Conservation (phyloP, 1,284 basidiomycete genomes). For the Trametes pubescens region DNA sequence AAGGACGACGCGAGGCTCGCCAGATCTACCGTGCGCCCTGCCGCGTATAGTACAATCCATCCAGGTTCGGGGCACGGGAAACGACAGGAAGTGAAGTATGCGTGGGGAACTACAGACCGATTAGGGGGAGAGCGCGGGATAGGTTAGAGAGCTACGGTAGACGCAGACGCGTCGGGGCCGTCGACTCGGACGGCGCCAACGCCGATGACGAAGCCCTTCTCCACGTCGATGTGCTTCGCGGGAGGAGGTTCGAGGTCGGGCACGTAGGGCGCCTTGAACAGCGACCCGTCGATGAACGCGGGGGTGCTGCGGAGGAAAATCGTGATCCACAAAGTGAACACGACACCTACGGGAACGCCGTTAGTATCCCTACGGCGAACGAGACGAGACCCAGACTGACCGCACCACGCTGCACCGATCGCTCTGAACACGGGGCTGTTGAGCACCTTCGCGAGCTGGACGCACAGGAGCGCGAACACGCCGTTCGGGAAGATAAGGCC, state of each 20-base stretch:
- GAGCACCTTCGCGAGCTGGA: constrained; percentile 54
- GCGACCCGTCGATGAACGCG: constrained; percentile 50
- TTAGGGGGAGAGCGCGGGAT: background rate
- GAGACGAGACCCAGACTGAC: constrained; percentile 30
- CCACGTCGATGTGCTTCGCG: constrained; percentile 20
- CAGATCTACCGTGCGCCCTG: constrained; percentile 24
- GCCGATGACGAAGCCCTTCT: constrained; percentile 25
- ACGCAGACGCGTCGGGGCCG: constrained; percentile 11
- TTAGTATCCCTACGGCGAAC: background rate
- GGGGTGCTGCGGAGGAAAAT: constrained; percentile 52
- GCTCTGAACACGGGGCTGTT: constrained; percentile 48
- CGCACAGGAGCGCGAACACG: constrained; percentile 55
- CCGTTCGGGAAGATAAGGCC: constrained; percentile 60
- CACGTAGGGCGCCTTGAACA: constrained; percentile 55
- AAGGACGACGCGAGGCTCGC: constrained; percentile 16
- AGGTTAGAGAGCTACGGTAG: constrained; percentile 24
- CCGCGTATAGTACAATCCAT: constrained; percentile 30
- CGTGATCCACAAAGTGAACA: constrained; percentile 55
- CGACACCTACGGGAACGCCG: constrained; percentile 43
- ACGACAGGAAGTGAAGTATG: constrained; percentile 6
- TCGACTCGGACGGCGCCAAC: background rate
- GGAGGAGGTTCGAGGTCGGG: constrained; percentile 25
- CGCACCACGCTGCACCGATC: constrained; percentile 43
- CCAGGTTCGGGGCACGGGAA: constrained; percentile 7
- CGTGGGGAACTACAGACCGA: background rate